A percentile compares a stretch with the other conserved stretches of the same genome.
phyloP scores from a whole-genome alignment of 1,139 yeast genomes.

The Taphrina wiesneri region DNA sequence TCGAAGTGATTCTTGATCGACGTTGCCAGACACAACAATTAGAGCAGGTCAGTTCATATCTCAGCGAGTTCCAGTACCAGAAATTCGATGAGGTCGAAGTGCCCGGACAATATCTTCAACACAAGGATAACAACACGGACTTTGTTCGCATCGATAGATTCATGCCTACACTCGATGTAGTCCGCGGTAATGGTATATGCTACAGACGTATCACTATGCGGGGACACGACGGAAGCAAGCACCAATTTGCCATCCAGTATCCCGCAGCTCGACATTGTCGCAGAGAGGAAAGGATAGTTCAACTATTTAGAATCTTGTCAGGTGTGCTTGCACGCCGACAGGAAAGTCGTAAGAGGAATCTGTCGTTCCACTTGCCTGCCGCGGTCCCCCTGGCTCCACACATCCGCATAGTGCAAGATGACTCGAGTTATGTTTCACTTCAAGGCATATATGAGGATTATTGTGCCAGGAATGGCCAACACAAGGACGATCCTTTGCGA shows the following conservation, averaged over 20 bases:
- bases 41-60: slow-evolving; percentile 89
- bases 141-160: slow-evolving; percentile 92
- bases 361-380: slow-evolving; percentile 82
- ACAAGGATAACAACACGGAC: slow-evolving; percentile 77
- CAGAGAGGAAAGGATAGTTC: slow-evolving; percentile 92
- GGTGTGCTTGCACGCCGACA: slow-evolving; percentile 73
- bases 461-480: slow-evolving; percentile 71
- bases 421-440: slow-evolving; percentile 72
- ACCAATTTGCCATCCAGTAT: slow-evolving; percentile 92
- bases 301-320: slow-evolving; percentile 82
- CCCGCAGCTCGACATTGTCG: slow-evolving; percentile 98
- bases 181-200: slow-evolving; percentile 90
- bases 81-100: slow-evolving; percentile 96
- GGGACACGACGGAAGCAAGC: slow-evolving; percentile 90
- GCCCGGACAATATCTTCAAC: slow-evolving; percentile 87
- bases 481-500: slow-evolving; percentile 86
- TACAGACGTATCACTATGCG: slow-evolving; percentile 85
- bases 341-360: slow-evolving; percentile 81
- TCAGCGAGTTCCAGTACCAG: slow-evolving; percentile 96
- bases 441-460: slow-evolving; percentile 85
- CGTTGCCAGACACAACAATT: slow-evolving; percentile 74
- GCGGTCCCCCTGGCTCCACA: slow-evolving; percentile 96
- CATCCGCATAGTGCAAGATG: slow-evolving; percentile 86
- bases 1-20: slow-evolving; percentile 82
- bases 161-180: slow-evolving; percentile 82